Percentiles rank a stretch among this genome's conserved stretches.
Conservation (phyloP, 2,329 filamentous ascomycete genomes). For the Rhinocladiella mackenziei region DNA sequence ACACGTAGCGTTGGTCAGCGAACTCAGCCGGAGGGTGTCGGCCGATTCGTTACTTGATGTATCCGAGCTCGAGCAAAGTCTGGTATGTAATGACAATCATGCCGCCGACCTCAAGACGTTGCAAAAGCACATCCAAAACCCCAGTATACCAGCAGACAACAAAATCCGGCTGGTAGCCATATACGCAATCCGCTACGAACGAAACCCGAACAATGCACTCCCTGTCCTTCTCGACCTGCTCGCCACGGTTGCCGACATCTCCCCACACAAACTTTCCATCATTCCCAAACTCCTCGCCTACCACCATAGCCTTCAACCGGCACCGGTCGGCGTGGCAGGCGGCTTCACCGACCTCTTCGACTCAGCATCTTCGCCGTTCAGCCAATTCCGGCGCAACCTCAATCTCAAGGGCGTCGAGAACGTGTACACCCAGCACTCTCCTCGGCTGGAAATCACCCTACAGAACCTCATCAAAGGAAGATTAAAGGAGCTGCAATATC, state of each 20-base stretch:
- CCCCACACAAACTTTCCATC: constrained; percentile 69
- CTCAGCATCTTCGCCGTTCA: constrained; percentile 76
- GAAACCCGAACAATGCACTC: constrained; percentile 76
- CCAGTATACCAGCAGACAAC: constrained; percentile 70
- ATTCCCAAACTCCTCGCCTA: constrained; percentile 80
- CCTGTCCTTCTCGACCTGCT: constrained; percentile 84
- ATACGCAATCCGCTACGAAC: constrained; percentile 91
- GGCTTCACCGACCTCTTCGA: constrained; percentile 92
- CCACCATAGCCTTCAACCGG: constrained; percentile 78
- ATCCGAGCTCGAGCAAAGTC: constrained; percentile 91
- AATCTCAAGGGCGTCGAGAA: constrained; percentile 97
- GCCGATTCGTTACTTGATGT: constrained; percentile 88
- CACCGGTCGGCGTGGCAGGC: constrained; percentile 65
- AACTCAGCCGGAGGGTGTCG: constrained; percentile 82
- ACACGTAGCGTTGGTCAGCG: constrained; percentile 91
- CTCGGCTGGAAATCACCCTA: constrained; percentile 77
- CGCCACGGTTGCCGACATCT: constrained; percentile 74
- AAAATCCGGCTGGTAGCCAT: constrained; percentile 88
- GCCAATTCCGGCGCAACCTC: constrained; percentile 65
- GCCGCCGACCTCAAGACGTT: constrained; percentile 85
- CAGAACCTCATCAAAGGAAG: constrained; percentile 92
- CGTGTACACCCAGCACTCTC: constrained; percentile 96
- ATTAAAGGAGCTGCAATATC: constrained; percentile 80
- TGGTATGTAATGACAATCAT: constrained; percentile 96
- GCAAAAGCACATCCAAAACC: constrained; percentile 79